Percentiles rank a stretch among this genome's conserved stretches.
Conservation (phyloP, 805 yeast genomes). For the Kodamaea jinghongensis region DNA sequence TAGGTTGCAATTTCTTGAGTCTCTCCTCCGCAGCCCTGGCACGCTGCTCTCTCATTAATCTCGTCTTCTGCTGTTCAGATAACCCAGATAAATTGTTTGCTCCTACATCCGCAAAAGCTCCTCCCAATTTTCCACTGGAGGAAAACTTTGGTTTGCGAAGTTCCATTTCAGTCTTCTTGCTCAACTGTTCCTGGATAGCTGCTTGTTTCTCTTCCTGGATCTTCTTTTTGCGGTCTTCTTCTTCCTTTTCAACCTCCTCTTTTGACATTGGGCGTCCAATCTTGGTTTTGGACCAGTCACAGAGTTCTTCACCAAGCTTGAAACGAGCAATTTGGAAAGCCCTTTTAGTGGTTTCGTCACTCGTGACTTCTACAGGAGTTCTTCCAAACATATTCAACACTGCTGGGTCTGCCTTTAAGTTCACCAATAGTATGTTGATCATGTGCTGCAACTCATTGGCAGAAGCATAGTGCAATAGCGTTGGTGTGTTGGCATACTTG, state of each 20-base stretch:
- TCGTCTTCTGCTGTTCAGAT: constrained; percentile 68
- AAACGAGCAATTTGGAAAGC: constrained; percentile 68
- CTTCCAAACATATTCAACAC: constrained; percentile 50
- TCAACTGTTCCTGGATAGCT: constrained; percentile 44
- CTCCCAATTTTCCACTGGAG: constrained; percentile 34
- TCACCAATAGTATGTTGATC: constrained; percentile 59
- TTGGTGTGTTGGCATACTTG: constrained; percentile 59
- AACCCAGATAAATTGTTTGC: constrained; percentile 55
- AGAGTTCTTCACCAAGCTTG: constrained; percentile 63
- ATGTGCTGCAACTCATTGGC: constrained; percentile 64
- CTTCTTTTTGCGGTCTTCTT: constrained; percentile 31
- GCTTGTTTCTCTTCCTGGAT: constrained; percentile 39
- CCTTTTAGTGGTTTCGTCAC: constrained; percentile 42
- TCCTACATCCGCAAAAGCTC: constrained; percentile 19
- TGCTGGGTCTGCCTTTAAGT: constrained; percentile 70
- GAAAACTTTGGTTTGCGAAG: constrained; percentile 31
- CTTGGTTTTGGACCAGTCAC: constrained; percentile 68
- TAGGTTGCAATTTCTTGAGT: constrained; percentile 26
- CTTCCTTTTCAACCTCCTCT: constrained; percentile 51
- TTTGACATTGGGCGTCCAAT: constrained; percentile 60
- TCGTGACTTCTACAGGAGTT: constrained; percentile 67
- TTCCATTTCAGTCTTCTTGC: constrained; percentile 40
- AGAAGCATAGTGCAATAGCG: constrained; percentile 76
- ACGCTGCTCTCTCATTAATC: constrained; percentile 87
- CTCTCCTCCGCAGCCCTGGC: constrained; percentile 97